Evolutionary conservation across 352 stramenopile species (phyloP), one percentile per base, ranked within the genome.

Genomic region (Saprolegnia parasitica): DNA sequence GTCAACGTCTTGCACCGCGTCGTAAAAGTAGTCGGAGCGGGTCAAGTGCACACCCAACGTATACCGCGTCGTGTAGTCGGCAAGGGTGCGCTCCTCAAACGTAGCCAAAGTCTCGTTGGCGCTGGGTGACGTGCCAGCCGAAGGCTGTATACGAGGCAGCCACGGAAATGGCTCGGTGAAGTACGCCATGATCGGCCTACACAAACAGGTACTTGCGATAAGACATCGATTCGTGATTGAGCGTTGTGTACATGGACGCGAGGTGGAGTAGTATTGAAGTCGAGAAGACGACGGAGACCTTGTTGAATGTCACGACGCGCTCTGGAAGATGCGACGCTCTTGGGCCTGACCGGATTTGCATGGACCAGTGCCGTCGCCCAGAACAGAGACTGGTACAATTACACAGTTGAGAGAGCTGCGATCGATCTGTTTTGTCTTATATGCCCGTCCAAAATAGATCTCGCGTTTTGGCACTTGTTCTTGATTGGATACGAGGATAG

Each of bases 141-240:
- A 8, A 16, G 52, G 52, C 15, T 8, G 8, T 15, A 16, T 15
- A 15, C 8, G 39, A 8, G 8, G 52, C 23, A 16, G 8, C 52
- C 52, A 58, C 23, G 52, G 52, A 16, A 58, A 58, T 8, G 52
- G 52, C 32, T 58, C 52, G 32, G 52, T 16, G 8, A 58, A 16
- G 32, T 58, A 58, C 32, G 52, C 52, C 16, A 16, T 58, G 23
- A 58, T 8, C 16, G 52, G 52, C 52, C 52, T 58, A 46, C n/a
- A n/a, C n/a, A n/a, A n/a, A n/a, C 18, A 18, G 21, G 21, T 20
- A 52, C 18, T 52, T 52, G 21, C 18, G 46, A 20, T 21, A 52
- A n/a, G n/a, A n/a, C n/a, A n/a, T n/a, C n/a, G 21, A 52, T 52
- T 52, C 21, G 21, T 18, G 18, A 52, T 18, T 20, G 21, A 52